Evolutionary conservation across 208 protist genomes (phyloP).

Genomic region (Tetramitus jugosus): DNA sequence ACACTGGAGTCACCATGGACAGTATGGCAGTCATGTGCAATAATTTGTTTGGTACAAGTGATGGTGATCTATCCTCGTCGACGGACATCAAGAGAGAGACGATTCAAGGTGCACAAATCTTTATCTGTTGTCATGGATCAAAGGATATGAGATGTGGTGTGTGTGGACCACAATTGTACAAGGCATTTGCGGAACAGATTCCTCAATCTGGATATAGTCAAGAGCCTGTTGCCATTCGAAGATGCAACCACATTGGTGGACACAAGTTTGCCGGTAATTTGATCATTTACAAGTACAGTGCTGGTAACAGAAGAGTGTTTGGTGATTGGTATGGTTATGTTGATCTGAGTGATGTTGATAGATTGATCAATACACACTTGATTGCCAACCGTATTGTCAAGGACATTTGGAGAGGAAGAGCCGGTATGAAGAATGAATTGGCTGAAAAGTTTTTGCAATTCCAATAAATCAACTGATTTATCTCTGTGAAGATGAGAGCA

Average conservation of each 20-base stretch:
- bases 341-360: neutral
- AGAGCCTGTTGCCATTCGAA: neutral
- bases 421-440: neutral
- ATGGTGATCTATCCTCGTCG: neutral
- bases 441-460: constrained; percentile 14
- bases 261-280: constrained; percentile 4
- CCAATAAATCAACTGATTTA: too few species aligned
- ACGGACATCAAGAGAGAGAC: neutral
- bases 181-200: neutral
- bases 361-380: neutral
- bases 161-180: constrained; percentile 7
- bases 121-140: constrained; percentile 1
- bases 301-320: neutral
- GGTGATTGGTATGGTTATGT: constrained; percentile 13
- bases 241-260: neutral
- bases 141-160: neutral
- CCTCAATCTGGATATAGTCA: too few species aligned
- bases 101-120: neutral
- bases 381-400: neutral
- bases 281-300: neutral
- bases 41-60: neutral
- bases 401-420: neutral
- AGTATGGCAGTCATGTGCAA: neutral
- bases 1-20: neutral
- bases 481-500: too few species aligned